Percentiles rank a stretch among this genome's conserved stretches.
Evolutionary conservation across 768 basidiomycete genomes (phyloP).

Genomic region (Panus rudis): DNA sequence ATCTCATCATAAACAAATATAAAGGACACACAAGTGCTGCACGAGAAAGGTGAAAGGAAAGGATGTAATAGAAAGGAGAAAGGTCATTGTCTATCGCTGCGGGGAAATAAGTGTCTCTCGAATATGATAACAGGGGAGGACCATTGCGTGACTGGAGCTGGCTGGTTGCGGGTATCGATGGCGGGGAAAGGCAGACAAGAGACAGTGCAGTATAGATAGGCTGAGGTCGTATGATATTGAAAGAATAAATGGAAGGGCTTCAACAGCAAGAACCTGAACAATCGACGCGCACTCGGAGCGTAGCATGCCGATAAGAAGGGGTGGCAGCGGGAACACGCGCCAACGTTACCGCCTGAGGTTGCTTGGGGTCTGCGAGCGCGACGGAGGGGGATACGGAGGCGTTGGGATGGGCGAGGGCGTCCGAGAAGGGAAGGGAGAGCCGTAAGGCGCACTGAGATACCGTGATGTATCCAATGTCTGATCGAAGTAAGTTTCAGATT

Average conservation of each 20-base stretch:
- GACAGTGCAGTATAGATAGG: too few relatives aligned
- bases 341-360: too few relatives aligned
- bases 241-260: neutral
- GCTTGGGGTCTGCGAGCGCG: slow-evolving; percentile 11
- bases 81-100: slow-evolving; percentile 14
- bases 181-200: too few relatives aligned
- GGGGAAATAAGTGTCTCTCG: slow-evolving; percentile 11
- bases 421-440: slow-evolving; percentile 43
- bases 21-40: too few relatives aligned
- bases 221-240: slow-evolving; percentile 10
- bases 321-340: too few relatives aligned
- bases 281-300: too few relatives aligned
- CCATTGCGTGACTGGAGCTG: slow-evolving; percentile 11
- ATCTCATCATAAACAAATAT: too few relatives aligned
- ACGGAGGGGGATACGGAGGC: slow-evolving; percentile 13
- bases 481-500: slow-evolving; percentile 27
- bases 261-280: too few relatives aligned
- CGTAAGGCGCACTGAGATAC: slow-evolving; percentile 43
- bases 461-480: slow-evolving; percentile 37
- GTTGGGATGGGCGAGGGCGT: slow-evolving; percentile 35
- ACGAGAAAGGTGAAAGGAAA: too few relatives aligned
- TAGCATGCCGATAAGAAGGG: too few relatives aligned
- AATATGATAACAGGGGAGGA: slow-evolving; percentile 3
- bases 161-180: too few relatives aligned
- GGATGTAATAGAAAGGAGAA: too few relatives aligned